These are phyloP conservation scores for Anthracocystis panici-leucophaei DNA, from an alignment of 1,284 basidiomycete genomes.

Conservation along the genomic window DNA sequence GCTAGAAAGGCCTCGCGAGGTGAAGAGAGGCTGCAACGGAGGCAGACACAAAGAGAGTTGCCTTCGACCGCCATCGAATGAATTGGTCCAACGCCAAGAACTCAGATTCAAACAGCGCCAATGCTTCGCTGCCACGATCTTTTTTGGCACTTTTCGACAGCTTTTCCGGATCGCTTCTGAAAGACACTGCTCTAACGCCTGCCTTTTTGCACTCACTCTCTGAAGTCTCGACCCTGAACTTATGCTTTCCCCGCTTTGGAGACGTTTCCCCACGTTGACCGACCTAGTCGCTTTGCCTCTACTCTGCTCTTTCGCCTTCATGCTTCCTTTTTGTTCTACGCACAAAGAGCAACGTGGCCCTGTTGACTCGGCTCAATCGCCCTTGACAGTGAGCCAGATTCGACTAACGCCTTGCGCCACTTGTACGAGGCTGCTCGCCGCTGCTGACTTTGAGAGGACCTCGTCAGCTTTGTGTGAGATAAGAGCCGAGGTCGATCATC, in stretches of 20 bases:
- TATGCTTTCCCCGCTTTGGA: slow-evolving; percentile 9
- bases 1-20: too few relatives aligned
- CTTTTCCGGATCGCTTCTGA: slow-evolving; percentile 4
- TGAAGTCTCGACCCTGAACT: slow-evolving; percentile 11
- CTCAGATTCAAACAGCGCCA: slow-evolving; percentile 24
- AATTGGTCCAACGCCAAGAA: slow-evolving; percentile 19
- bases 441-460: too few relatives aligned
- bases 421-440: neutral
- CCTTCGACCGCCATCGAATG: neutral
- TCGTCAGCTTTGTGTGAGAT: too few relatives aligned
- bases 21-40: neutral
- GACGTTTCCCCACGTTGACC: neutral
- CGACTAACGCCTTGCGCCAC: neutral
- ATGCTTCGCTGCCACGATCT: slow-evolving; percentile 4
- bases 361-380: neutral
- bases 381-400: too few relatives aligned
- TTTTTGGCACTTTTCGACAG: slow-evolving; percentile 37
- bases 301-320: too few relatives aligned
- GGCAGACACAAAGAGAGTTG: too few relatives aligned
- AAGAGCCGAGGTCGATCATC: too few relatives aligned
- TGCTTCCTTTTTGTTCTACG: neutral
- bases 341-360: slow-evolving; percentile 9
- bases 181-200: slow-evolving; percentile 5
- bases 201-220: too few relatives aligned
- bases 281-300: too few relatives aligned